phyloP scores from a whole-genome alignment of 1,284 basidiomycete genomes.

The Chalciporus piperatoides region DNA sequence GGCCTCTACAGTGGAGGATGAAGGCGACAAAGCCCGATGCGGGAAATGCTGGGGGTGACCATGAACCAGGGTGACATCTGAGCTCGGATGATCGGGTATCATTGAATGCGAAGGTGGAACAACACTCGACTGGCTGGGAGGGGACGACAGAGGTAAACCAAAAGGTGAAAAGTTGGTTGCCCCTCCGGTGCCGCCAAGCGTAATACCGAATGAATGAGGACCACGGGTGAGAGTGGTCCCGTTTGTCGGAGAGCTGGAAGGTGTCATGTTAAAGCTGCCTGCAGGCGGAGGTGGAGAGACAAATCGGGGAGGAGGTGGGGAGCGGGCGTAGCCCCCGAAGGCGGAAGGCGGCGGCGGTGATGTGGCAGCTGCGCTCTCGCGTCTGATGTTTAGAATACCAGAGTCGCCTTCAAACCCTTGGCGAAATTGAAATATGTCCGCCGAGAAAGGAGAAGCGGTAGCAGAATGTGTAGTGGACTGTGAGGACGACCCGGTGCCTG shows the following conservation, averaged over 20 bases:
- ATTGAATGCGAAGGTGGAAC: slow-evolving; percentile 43
- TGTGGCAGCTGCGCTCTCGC: slow-evolving; percentile 38
- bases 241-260: slow-evolving; percentile 37
- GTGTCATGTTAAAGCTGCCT: slow-evolving; percentile 34
- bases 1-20: slow-evolving; percentile 56
- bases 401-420: slow-evolving; percentile 37
- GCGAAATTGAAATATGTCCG: slow-evolving; percentile 39
- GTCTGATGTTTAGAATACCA: slow-evolving; percentile 27
- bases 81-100: slow-evolving; percentile 58
- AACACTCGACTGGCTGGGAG: slow-evolving; percentile 32
- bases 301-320: slow-evolving; percentile 60
- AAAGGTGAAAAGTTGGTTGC: slow-evolving; percentile 57
- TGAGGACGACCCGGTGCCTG: slow-evolving; percentile 45
- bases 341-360: slow-evolving; percentile 41
- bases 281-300: slow-evolving; percentile 47
- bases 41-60: slow-evolving; percentile 44
- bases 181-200: slow-evolving; percentile 27
- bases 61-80: slow-evolving; percentile 44
- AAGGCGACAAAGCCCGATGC: slow-evolving; percentile 46
- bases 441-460: slow-evolving; percentile 29
- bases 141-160: slow-evolving; percentile 45
- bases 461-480: slow-evolving; percentile 32
- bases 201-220: slow-evolving; percentile 31
- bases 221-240: slow-evolving; percentile 30
- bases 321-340: slow-evolving; percentile 48